These are phyloP conservation scores for Tulasnella sp. DNA, from an alignment of 768 basidiomycete species.

Conservation along the genomic window DNA sequence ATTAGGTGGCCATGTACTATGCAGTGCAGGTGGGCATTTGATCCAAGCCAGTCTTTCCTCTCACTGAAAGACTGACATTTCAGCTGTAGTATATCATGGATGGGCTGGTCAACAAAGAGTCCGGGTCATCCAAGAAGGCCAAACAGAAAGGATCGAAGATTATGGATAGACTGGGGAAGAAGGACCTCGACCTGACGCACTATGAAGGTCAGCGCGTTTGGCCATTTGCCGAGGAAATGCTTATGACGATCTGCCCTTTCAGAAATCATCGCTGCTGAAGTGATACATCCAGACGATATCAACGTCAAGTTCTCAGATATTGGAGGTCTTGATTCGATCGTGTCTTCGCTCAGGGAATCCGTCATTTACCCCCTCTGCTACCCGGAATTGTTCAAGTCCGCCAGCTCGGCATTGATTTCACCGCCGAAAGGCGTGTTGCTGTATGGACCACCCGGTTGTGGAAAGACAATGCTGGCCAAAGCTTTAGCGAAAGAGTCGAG, in stretches of 20 bases:
- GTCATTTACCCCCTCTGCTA: slow-evolving; percentile 92
- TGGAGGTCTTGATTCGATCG: slow-evolving; percentile 90
- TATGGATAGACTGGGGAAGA: slow-evolving; percentile 59
- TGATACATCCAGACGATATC: slow-evolving; percentile 89
- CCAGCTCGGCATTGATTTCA: slow-evolving; percentile 65
- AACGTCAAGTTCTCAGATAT: slow-evolving; percentile 69
- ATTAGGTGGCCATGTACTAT: slow-evolving; percentile 69
- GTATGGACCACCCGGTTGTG: slow-evolving; percentile 94
- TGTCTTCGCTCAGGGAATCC: slow-evolving; percentile 83
- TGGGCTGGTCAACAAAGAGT: slow-evolving; percentile 47
- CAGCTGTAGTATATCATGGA: slow-evolving; percentile 54
- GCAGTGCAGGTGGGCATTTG: slow-evolving; percentile 48
- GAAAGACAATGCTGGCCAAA: slow-evolving; percentile 98
- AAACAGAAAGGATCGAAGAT: slow-evolving; percentile 52
- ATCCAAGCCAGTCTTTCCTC: neutral
- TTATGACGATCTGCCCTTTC: neutral
- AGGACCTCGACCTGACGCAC: slow-evolving; percentile 69
- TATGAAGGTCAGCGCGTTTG: slow-evolving; percentile 58
- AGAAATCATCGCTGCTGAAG: slow-evolving; percentile 84
- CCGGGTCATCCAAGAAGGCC: slow-evolving; percentile 27
- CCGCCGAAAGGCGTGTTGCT: slow-evolving; percentile 95
- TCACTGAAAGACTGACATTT: neutral
- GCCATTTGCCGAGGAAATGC: neutral
- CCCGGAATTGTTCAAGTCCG: slow-evolving; percentile 60
- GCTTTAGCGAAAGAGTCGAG: slow-evolving; percentile 95